A percentile compares a stretch with the other conserved stretches of the same genome.
phyloP scores from a whole-genome alignment of 352 stramenopile genomes.

The Halophytophthora polymorphica region DNA sequence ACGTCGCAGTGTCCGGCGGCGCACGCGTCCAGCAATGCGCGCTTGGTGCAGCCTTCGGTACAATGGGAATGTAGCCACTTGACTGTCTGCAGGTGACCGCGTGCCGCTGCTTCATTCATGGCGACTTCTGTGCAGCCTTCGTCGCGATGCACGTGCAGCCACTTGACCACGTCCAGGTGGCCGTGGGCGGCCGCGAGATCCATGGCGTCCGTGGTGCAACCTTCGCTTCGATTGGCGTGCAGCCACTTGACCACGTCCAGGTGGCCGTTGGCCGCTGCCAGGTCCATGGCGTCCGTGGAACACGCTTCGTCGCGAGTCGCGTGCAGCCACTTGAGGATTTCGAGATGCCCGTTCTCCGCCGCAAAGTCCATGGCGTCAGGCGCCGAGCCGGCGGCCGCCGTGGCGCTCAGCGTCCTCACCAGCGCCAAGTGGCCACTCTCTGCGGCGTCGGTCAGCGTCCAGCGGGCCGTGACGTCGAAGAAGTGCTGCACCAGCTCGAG shows the following conservation, averaged over 20 bases:
- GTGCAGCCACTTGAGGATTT: constrained; percentile 34
- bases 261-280: constrained; percentile 24
- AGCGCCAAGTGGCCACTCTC: constrained; percentile 34
- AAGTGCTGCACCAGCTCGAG: constrained; percentile 37
- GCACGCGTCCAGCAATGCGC: constrained; percentile 39
- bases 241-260: constrained; percentile 34
- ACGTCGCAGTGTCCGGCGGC: constrained; percentile 31
- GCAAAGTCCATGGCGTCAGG: constrained; percentile 24
- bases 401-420: constrained; percentile 22
- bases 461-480: constrained; percentile 34
- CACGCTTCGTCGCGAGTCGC: constrained; percentile 23
- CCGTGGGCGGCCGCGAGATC: constrained; percentile 29
- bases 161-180: constrained; percentile 27
- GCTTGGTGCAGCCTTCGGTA: constrained; percentile 35
- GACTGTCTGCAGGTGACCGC: constrained; percentile 31
- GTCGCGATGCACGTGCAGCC: constrained; percentile 26
- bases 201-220: constrained; percentile 33
- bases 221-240: constrained; percentile 25
- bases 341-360: constrained; percentile 20
- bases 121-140: constrained; percentile 28
- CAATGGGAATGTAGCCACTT: constrained; percentile 30
- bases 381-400: neutral
- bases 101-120: constrained; percentile 27
- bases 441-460: constrained; percentile 37
- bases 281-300: constrained; percentile 27